Percentiles rank a stretch among this genome's conserved stretches.
Evolutionary conservation across 2,329 filamentous ascomycete species (phyloP).

Genomic region (Neophaeococcomyces aloes): DNA sequence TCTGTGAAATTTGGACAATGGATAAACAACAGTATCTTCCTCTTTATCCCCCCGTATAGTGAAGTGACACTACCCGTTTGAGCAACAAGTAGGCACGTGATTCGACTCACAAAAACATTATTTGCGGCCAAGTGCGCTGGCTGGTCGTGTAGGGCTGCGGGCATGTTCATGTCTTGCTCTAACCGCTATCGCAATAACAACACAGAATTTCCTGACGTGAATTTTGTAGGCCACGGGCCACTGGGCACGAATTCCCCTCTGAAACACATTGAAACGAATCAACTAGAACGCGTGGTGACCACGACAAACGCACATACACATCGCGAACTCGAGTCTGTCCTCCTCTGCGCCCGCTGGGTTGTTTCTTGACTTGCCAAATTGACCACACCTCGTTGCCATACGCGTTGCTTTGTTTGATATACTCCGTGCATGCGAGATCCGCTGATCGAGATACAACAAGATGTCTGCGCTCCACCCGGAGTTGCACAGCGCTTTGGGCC

Average conservation of each 20-base stretch:
- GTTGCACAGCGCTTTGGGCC: constrained; percentile 69
- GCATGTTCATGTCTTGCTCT: background rate
- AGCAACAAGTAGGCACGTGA: no score
- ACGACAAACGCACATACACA: background rate
- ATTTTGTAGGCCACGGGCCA: constrained; percentile 5
- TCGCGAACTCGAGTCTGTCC: no score
- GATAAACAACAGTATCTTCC: no score
- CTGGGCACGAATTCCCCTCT: background rate
- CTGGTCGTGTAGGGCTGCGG: background rate
- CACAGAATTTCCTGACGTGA: background rate
- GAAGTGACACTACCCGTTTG: no score
- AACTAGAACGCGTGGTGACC: background rate
- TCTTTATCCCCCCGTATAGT: no score
- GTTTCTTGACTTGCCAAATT: background rate
- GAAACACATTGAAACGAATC: background rate
- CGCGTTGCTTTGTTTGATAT: background rate
- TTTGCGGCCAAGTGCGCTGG: background rate
- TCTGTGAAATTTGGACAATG: no score
- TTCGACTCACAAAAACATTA: no score
- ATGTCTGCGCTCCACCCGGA: constrained; percentile 85
- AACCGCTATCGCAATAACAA: constrained; percentile 3
- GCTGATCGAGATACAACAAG: constrained; percentile 19
- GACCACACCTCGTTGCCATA: background rate
- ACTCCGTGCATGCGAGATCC: background rate
- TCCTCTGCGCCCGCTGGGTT: no score